These are phyloP conservation scores for Pleurostoma richardsiae DNA, from an alignment of 2,329 filamentous ascomycete species.

Conservation along the genomic window DNA sequence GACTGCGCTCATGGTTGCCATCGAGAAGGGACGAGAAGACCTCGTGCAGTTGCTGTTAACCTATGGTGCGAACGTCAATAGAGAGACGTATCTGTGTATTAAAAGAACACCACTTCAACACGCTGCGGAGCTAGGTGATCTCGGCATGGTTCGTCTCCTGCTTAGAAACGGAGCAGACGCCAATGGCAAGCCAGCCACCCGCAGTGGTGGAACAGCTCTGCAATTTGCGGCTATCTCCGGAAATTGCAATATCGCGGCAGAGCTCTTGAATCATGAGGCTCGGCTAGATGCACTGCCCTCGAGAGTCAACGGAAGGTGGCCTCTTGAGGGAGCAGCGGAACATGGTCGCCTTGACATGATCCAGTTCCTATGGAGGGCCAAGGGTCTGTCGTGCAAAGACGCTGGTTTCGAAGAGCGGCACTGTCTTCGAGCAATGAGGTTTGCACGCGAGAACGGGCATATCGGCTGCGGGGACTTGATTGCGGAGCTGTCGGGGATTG, in stretches of 20 bases:
- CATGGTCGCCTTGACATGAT: constrained; percentile 12
- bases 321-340: constrained; percentile 12
- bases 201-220: constrained; percentile 11
- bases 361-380: too few species aligned
- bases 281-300: constrained; percentile 4
- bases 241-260: constrained; percentile 10
- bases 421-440: too few species aligned
- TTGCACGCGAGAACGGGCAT: too few species aligned
- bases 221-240: constrained; percentile 13
- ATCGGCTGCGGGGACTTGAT: too few species aligned
- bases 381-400: too few species aligned
- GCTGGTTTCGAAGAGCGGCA: too few species aligned
- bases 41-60: constrained; percentile 11
- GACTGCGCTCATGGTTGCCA: constrained; percentile 6
- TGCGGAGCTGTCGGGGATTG: too few species aligned
- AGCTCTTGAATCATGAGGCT: constrained; percentile 8
- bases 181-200: constrained; percentile 6
- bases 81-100: constrained; percentile 2
- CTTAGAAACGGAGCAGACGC: constrained; percentile 10
- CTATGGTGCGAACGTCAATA: constrained; percentile 11
- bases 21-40: constrained; percentile 5
- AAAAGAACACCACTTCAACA: constrained; percentile 13
- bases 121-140: constrained; percentile 8
- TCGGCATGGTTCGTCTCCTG: constrained; percentile 12
- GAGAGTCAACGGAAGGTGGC: constrained; percentile 9